Evolutionary conservation across 176 grass and related monocot species (phyloP), one percentile per base, ranked within the genome.

Genomic region (Aegilops longissima): DNA sequence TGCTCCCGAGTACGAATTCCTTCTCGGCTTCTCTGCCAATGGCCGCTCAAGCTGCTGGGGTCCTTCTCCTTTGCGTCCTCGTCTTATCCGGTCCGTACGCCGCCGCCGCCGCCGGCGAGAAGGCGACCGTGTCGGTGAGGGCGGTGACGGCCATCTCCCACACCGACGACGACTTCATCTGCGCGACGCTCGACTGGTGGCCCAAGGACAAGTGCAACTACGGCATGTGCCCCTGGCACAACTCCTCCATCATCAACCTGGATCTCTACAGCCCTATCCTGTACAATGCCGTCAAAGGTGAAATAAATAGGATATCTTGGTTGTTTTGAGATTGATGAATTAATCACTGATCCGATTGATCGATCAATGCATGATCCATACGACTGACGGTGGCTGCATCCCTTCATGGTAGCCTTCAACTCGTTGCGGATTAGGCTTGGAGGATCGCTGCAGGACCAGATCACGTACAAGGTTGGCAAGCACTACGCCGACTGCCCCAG

Each of bases 121-220:
- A 83, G 6, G 85, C 80, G 30, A 85, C 77, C 33, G 88, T 90
- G 11, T 54, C 49, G 31, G 84, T 93, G 17, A 81, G 78, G 68
- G 86, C 73, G 49, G 83, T 30, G 49, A 77, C 83, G 33, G 54
- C 79, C 62, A 84, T 94, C 27, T 51, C 85, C 3, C 54, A 64
- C 17, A 89, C 92, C 1, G 86, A 94, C 61, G 86, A 77, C 4
- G 88, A 89, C 76, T 87, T 89, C 54, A 74, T 91, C 68, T 94
- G 92, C 45, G 89, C 86, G 35, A 91, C 89, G 30, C 52, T 91
- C 14, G 92, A 94, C 85, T 94, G 92, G 92, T 94, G 89, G 92
- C 92, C 92, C 9, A 88, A 27, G 45, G 92, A 94, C 25, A 91
- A 94, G 80, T 94, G 92, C 58, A 61, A 94, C 70, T 91, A 89